phyloP scores from a whole-genome alignment of 2,329 filamentous ascomycete genomes.

The Cladosporium sp. region DNA sequence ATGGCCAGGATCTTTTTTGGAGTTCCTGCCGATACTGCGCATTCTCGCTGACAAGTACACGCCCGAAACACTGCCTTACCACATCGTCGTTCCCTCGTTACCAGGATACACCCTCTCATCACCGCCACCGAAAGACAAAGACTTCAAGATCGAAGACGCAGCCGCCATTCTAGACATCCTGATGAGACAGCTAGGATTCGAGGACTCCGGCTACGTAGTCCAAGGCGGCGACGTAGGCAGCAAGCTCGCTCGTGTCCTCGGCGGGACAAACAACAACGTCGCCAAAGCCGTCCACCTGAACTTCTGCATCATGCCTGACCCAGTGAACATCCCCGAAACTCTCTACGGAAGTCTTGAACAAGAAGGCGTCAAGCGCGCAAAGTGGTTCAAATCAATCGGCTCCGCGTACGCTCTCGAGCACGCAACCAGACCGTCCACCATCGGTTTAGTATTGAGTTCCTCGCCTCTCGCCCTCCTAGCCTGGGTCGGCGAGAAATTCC shows the following conservation, averaged over 20 bases:
- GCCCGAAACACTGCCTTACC: conserved; percentile 53
- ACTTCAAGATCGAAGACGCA: conserved; percentile 44
- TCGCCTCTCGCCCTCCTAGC: conserved; percentile 59
- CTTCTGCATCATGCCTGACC: conserved; percentile 24
- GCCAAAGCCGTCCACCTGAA: conserved; percentile 40
- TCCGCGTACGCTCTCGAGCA: conserved; percentile 55
- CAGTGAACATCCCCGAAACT: conserved; percentile 27
- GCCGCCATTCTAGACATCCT: conserved; percentile 50
- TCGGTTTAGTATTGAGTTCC: conserved; percentile 55
- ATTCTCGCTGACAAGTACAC: conserved; percentile 47
- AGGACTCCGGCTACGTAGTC: conserved; percentile 47
- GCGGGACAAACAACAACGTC: conserved; percentile 34
- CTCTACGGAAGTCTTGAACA: conserved; percentile 38
- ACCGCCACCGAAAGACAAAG: conserved; percentile 45
- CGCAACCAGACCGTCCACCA: conserved; percentile 56
- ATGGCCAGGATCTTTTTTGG: conserved; percentile 41
- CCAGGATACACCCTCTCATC: conserved; percentile 54
- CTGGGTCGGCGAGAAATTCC: conserved; percentile 60
- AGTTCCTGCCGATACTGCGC: conserved; percentile 36
- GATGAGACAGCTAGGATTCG: conserved; percentile 53
- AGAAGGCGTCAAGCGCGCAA: conserved; percentile 38
- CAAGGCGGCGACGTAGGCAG: conserved; percentile 59
- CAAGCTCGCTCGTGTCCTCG: conserved; percentile 37
- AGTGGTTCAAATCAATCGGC: conserved; percentile 45
- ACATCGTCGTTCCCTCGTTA: conserved; percentile 56